Evolutionary conservation across 1,284 basidiomycete genomes (phyloP).

Genomic region (Melampsora larici-populina): DNA sequence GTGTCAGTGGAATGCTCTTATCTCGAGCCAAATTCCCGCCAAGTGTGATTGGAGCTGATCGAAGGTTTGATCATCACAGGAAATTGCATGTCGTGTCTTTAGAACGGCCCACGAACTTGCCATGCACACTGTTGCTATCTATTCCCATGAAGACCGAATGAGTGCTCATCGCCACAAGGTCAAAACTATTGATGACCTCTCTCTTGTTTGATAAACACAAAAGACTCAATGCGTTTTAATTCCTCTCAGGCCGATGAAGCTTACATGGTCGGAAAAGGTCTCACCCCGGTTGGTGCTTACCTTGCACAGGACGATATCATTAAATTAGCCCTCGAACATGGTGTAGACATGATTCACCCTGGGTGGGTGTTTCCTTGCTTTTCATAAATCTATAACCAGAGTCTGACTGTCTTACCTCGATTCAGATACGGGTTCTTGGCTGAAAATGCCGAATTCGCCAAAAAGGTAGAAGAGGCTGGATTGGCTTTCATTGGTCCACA

Average conservation of each 20-base stretch:
- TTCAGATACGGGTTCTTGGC: slow-evolving; percentile 91
- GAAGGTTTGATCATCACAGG: slow-evolving; percentile 58
- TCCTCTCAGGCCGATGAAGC: slow-evolving; percentile 87
- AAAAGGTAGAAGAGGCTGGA: slow-evolving; percentile 94
- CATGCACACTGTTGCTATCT: slow-evolving; percentile 99
- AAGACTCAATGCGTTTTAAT: not conserved
- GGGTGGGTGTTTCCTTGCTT: slow-evolving; percentile 61
- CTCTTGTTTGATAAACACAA: not conserved
- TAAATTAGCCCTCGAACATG: slow-evolving; percentile 87
- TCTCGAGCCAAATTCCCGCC: not conserved
- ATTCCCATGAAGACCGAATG: slow-evolving; percentile 95
- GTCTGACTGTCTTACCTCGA: not conserved
- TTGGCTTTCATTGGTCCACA: slow-evolving; percentile 95
- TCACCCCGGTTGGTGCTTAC: slow-evolving; percentile 94
- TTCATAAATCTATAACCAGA: not conserved
- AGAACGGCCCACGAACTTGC: slow-evolving; percentile 97
- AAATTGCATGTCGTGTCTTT: slow-evolving; percentile 99
- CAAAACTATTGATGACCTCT: not conserved
- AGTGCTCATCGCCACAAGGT: slow-evolving; percentile 97
- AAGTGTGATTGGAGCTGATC: slow-evolving; percentile 21
- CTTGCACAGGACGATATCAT: slow-evolving; percentile 98
- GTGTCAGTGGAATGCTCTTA: slow-evolving; percentile 61
- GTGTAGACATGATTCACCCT: slow-evolving; percentile 99
- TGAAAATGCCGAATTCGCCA: slow-evolving; percentile 92
- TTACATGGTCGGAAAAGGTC: slow-evolving; percentile 92